phyloP scores from a whole-genome alignment of 768 basidiomycete species.

The Mycena vulgaris region DNA sequence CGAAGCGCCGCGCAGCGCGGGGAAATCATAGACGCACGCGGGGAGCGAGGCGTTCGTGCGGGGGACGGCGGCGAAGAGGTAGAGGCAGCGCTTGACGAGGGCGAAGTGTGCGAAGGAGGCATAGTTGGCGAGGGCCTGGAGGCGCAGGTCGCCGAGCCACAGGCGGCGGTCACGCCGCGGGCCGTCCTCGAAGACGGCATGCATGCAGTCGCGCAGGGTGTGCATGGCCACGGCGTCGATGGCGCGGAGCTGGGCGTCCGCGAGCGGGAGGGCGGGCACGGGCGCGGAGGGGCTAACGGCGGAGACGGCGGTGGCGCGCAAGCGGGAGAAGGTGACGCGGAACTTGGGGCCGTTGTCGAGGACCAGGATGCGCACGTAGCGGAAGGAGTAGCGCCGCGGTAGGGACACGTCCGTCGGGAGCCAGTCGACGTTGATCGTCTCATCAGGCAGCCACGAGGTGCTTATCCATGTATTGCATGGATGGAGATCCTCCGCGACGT shows the following conservation, averaged over 20 bases:
- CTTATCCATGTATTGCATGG: slow-evolving; percentile 20
- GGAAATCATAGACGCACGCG: too few relatives aligned
- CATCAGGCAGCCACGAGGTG: slow-evolving; percentile 14
- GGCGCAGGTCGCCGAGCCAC: slow-evolving; percentile 20
- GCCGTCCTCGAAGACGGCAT: slow-evolving; percentile 18
- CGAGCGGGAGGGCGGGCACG: slow-evolving; percentile 4
- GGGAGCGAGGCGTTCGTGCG: too few relatives aligned
- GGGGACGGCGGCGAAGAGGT: too few relatives aligned
- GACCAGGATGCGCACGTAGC: slow-evolving; percentile 18
- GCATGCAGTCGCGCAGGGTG: slow-evolving; percentile 23
- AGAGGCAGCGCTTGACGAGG: too few relatives aligned
- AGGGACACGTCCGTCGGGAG: slow-evolving; percentile 19
- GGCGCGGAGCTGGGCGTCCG: slow-evolving; percentile 16
- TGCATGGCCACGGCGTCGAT: slow-evolving; percentile 18
- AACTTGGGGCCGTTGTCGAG: slow-evolving; percentile 15
- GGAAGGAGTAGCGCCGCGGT: slow-evolving; percentile 19
- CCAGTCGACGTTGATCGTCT: slow-evolving; percentile 23
- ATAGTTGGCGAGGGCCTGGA: slow-evolving; percentile 17
- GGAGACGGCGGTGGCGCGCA: slow-evolving; percentile 19
- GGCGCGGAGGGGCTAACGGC: slow-evolving; percentile 10
- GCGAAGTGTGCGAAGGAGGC: slow-evolving; percentile 21
- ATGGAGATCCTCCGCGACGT: slow-evolving; percentile 22
- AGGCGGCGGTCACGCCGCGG: slow-evolving; percentile 21
- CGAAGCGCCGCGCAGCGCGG: too few relatives aligned
- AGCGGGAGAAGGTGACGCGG: slow-evolving; percentile 7